Evolutionary conservation across 2,329 filamentous ascomycete species (phyloP).

Genomic region (Ceratocystis lukuohia): DNA sequence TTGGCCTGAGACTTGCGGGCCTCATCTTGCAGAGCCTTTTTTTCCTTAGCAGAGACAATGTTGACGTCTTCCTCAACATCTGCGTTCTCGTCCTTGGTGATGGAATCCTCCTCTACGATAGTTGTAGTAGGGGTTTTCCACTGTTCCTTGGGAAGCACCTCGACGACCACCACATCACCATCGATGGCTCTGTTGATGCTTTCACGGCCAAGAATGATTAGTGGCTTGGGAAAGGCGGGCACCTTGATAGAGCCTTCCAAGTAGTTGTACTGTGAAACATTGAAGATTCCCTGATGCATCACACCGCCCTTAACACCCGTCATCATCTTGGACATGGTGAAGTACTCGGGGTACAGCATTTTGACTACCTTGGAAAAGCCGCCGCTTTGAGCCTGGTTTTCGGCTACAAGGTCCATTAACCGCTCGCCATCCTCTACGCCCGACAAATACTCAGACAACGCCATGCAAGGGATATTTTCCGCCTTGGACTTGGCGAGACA

Average conservation of each 20-base stretch:
- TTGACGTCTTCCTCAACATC: slow-evolving; percentile 63
- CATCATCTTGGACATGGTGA: slow-evolving; percentile 80
- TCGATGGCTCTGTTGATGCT: slow-evolving; percentile 92
- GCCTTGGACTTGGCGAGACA: slow-evolving; percentile 70
- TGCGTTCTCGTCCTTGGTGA: slow-evolving; percentile 88
- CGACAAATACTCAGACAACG: slow-evolving; percentile 64
- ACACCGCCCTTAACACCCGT: slow-evolving; percentile 81
- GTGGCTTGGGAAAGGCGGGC: slow-evolving; percentile 73
- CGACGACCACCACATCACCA: slow-evolving; percentile 83
- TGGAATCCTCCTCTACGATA: slow-evolving; percentile 82
- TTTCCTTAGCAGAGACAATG: slow-evolving; percentile 58
- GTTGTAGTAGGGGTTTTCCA: slow-evolving; percentile 96
- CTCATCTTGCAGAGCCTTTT: slow-evolving; percentile 76
- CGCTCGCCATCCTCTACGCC: slow-evolving; percentile 72
- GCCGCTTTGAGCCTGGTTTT: slow-evolving; percentile 56
- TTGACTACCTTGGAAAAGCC: slow-evolving; percentile 44
- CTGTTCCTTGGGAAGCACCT: slow-evolving; percentile 83
- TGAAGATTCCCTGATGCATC: slow-evolving; percentile 89
- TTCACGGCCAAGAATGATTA: slow-evolving; percentile 80
- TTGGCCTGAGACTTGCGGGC: slow-evolving; percentile 74
- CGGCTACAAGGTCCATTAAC: slow-evolving; percentile 84
- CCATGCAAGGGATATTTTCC: slow-evolving; percentile 58
- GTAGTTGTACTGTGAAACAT: slow-evolving; percentile 95
- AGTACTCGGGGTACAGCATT: slow-evolving; percentile 80
- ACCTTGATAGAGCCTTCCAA: slow-evolving; percentile 86